Base-by-base conservation (phyloP, 129 eudicot species). In the Flaveria robusta region DNA sequence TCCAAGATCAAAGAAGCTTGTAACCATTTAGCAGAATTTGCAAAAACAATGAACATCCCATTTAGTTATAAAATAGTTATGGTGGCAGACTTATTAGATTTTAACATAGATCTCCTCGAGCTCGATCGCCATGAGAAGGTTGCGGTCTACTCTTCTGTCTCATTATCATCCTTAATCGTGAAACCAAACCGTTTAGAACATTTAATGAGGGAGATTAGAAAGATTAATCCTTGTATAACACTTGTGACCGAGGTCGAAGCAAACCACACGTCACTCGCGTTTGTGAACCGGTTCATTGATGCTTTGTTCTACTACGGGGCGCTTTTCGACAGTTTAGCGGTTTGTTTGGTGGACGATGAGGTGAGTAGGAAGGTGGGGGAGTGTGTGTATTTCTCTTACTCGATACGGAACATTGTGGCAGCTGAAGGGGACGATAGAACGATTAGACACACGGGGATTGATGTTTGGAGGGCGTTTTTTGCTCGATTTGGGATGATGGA, bases 381-480 rank as follows among this genome's bases (percentile, higher is more conserved):
- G 66, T 47, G 79, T 22, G 56, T 77, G 3, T 34, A 68, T 16
- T 75, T 39, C 16, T 72, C 84, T 74, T 64, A 78, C 16, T 18
- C 81, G 10, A 84, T 86, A 55, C 73, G 55, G 24, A 89, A 77
- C 20, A 74, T 89, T 63, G 82, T 86, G 63, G 87, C 87, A 2
- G 80, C 91, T 51, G 91, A 89, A 43, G 89, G 86, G 31, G 81
- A 75, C 0, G 95, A 86, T 34, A 79, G 91, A 49, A 81, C 65
- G 6, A 39, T 82, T 19, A 43, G 89, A 29, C 89, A 81, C 52
- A 71, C 83, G 3, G 74, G 74, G 8, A 51, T 89, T 6, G 70
- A 71, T 23, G 80, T 89, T 19, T 86, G 90, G 87, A 89, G 90
- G 87, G 64, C 58, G 0, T 86, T 73, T 60, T 84, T 86, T 15